Evolutionary conservation across 768 basidiomycete species (phyloP).

Genomic region (Lyophyllum semitale): DNA sequence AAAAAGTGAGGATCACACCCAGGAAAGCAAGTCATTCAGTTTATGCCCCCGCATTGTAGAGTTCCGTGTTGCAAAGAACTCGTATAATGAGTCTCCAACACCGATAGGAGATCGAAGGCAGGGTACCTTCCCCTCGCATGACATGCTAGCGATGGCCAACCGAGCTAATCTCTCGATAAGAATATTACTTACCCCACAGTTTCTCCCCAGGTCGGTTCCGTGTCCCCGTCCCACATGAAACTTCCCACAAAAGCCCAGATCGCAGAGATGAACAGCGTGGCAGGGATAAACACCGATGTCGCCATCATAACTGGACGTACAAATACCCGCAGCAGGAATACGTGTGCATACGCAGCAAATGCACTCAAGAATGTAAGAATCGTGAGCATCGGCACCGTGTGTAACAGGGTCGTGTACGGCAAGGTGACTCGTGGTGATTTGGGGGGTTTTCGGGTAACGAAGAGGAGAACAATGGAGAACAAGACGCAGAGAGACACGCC

Average conservation of each 20-base stretch:
- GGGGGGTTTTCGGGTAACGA: constrained; percentile 51
- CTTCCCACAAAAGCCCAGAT: constrained; percentile 83
- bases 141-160: not conserved
- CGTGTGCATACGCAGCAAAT: constrained; percentile 69
- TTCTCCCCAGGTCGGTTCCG: constrained; percentile 78
- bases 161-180: not conserved
- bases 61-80: not conserved
- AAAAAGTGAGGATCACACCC: not conserved
- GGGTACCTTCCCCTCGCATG: not conserved
- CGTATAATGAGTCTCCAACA: not conserved
- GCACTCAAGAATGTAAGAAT: constrained; percentile 75
- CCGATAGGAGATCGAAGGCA: constrained; percentile 8
- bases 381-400: constrained; percentile 76
- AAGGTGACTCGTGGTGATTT: constrained; percentile 36
- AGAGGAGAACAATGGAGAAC: constrained; percentile 65
- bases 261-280: constrained; percentile 71
- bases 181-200: constrained; percentile 65
- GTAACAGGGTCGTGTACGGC: constrained; percentile 73
- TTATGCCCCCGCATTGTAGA: not conserved
- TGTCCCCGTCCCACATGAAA: constrained; percentile 57
- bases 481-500: constrained; percentile 62
- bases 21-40: not conserved
- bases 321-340: constrained; percentile 76
- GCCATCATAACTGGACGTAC: constrained; percentile 82
- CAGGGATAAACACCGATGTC: constrained; percentile 76